Base-by-base conservation (phyloP, 208 protist species). In the Leptomonas pyrrhocoris region DNA sequence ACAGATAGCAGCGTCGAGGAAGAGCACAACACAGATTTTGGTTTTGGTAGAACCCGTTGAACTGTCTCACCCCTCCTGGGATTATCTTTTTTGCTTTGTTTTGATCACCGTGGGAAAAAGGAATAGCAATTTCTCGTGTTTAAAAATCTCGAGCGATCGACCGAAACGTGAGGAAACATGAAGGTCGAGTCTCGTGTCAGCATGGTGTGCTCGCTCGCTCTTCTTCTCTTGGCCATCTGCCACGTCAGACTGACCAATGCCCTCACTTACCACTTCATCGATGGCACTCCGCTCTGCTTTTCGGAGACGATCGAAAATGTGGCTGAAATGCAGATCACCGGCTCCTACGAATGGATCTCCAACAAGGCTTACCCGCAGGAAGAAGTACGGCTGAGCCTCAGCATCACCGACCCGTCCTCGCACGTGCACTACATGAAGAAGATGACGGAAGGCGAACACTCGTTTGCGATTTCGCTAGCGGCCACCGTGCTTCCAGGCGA, bases 221-320 rank as follows among this genome's bases (percentile, higher is more conserved):
- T 64, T 31, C 31, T 79, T 19, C 15, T 73, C 38, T 30, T 55
- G 12, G 50, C 62, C n/a, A 0, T 55, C n/a, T 66, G 40, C 60
- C 15, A 57, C 21, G n/a, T 34, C 27, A 71, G 42, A 5, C 2
- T 30, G 5, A 70, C 55, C 13, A 18, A 73, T 18, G 84, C 85
- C 2, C 59, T 86, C 19, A 69, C 45, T 23, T 94, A 84, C 51
- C 48, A 78, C 23, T 79, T 94, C 46, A 38, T 63, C 28, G 66
- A 88, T 50, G 70, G 55, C 19, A 55, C 56, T 15, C 69, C 80
- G 16, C 51, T 91, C 23, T 94, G 89, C 70, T 94, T 94, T 56
- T 62, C 83, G 6, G 85, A 89, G 77, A 77, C 85, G 12, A 78
- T 90, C 30, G 59, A 70, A 13, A 48, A 71, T 16, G 56, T 64